These are phyloP conservation scores for Emiliania huxleyi DNA, from an alignment of 78 protist genomes.

Conservation along the genomic window DNA sequence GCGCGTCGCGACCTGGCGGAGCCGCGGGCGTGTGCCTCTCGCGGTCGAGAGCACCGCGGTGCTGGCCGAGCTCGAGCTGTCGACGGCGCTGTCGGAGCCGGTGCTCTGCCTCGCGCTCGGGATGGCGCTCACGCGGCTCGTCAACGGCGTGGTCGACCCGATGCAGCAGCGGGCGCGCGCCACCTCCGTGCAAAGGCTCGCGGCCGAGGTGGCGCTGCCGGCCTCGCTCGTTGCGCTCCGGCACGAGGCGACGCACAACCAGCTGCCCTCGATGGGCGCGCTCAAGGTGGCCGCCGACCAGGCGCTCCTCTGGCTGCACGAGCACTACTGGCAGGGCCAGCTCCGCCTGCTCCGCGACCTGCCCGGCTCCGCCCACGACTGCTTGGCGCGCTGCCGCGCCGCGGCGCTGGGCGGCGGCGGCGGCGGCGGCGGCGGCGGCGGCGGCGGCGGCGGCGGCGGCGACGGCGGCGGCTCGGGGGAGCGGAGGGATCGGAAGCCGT, in stretches of 20 bases:
- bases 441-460: too few relatives aligned
- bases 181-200: background rate
- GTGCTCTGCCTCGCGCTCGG: background rate
- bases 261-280: background rate
- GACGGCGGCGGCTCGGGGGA: too few relatives aligned
- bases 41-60: slow-evolving; percentile 16
- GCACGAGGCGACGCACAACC: slow-evolving; percentile 36
- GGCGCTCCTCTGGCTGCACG: background rate
- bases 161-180: background rate
- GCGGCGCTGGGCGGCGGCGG: too few relatives aligned
- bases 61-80: background rate
- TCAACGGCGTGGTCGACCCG: background rate
- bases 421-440: too few relatives aligned
- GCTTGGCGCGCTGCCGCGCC: background rate
- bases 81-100: background rate
- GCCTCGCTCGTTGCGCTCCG: background rate
- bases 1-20: background rate
- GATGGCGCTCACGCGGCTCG: slow-evolving; percentile 16
- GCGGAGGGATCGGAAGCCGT: background rate
- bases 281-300: background rate
- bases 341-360: background rate
- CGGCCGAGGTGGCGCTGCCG: background rate
- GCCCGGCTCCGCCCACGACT: background rate
- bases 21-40: background rate
- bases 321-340: background rate